These are phyloP conservation scores for Penicillium sp. DNA, from an alignment of 2,329 filamentous ascomycete species.

Conservation along the genomic window DNA sequence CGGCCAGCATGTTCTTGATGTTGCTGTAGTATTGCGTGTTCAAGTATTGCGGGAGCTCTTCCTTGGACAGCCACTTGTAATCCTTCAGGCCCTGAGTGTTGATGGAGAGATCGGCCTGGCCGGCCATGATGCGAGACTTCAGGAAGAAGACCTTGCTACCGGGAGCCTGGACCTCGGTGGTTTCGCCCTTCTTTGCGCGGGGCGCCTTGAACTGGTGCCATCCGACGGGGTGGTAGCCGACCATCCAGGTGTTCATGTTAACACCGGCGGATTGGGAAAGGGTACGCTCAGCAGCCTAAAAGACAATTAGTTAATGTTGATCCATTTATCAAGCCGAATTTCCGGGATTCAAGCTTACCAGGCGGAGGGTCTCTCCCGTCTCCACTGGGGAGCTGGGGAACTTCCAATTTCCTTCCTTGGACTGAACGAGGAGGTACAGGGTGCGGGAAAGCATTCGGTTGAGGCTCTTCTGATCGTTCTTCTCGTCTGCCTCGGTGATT, in stretches of 20 bases:
- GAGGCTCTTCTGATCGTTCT: conserved; percentile 73
- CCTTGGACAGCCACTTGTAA: conserved; percentile 89
- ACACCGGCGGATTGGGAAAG: conserved; percentile 75
- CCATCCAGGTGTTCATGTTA: conserved; percentile 99
- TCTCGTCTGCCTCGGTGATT: conserved; percentile 75
- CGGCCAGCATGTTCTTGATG: conserved; percentile 80
- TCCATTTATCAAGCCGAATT: background rate
- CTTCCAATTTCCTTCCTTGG: conserved; percentile 69
- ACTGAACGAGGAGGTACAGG: conserved; percentile 82
- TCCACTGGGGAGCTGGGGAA: conserved; percentile 75
- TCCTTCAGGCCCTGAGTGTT: conserved; percentile 75
- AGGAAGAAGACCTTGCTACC: conserved; percentile 93
- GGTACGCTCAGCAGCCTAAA: conserved; percentile 77
- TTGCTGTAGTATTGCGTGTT: conserved; percentile 69
- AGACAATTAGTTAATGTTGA: conserved; percentile 8
- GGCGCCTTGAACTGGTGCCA: conserved; percentile 65
- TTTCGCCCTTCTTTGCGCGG: conserved; percentile 42
- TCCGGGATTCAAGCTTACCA: conserved; percentile 61
- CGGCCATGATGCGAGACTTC: conserved; percentile 94
- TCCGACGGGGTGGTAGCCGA: conserved; percentile 86
- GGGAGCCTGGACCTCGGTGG: conserved; percentile 44
- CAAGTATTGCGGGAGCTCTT: conserved; percentile 75
- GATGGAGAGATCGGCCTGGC: conserved; percentile 77
- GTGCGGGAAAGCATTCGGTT: conserved; percentile 79
- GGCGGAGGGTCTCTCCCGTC: conserved; percentile 74